These are phyloP conservation scores for Diaporthe batatas DNA, from an alignment of 2,329 filamentous ascomycete species.

Conservation along the genomic window DNA sequence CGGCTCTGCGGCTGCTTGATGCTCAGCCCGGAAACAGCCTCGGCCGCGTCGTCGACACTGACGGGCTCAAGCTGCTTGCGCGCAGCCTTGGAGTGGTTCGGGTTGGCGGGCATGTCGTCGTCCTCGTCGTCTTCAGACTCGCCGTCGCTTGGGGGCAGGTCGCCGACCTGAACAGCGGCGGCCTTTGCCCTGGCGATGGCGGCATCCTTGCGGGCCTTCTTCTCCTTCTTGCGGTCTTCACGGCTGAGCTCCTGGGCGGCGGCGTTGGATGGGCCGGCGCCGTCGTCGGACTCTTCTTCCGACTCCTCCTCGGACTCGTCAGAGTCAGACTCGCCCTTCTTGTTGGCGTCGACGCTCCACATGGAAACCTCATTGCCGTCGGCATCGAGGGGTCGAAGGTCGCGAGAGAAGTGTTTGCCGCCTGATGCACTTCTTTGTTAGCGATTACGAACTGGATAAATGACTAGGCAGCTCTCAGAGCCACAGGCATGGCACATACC, in stretches of 20 bases:
- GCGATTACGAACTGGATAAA: not conserved
- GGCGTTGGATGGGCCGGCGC: conserved; percentile 54
- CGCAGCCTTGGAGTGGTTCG: conserved; percentile 87
- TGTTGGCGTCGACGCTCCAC: conserved; percentile 76
- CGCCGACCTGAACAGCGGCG: conserved; percentile 82
- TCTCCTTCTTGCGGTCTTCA: conserved; percentile 87
- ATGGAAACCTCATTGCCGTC: conserved; percentile 92
- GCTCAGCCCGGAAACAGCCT: conserved; percentile 68
- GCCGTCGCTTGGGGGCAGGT: conserved; percentile 82
- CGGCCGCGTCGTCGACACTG: conserved; percentile 63
- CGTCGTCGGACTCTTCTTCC: conserved; percentile 59
- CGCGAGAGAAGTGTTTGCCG: conserved; percentile 94
- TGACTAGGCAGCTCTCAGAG: not conserved
- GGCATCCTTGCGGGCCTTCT: conserved; percentile 92
- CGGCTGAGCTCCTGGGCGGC: conserved; percentile 72
- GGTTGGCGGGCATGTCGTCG: conserved; percentile 84
- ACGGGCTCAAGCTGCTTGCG: conserved; percentile 68
- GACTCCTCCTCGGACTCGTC: conserved; percentile 64
- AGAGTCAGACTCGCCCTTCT: conserved; percentile 62
- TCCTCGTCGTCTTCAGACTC: conserved; percentile 71
- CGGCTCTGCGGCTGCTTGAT: conserved; percentile 58
- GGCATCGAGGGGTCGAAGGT: conserved; percentile 88
- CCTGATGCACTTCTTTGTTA: conserved; percentile 64
- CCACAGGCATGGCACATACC: conserved; percentile 65
- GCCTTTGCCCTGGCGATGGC: conserved; percentile 83